These are phyloP conservation scores for Pilasporangium apinafurcum DNA, from an alignment of 352 stramenopile genomes.

Conservation along the genomic window DNA sequence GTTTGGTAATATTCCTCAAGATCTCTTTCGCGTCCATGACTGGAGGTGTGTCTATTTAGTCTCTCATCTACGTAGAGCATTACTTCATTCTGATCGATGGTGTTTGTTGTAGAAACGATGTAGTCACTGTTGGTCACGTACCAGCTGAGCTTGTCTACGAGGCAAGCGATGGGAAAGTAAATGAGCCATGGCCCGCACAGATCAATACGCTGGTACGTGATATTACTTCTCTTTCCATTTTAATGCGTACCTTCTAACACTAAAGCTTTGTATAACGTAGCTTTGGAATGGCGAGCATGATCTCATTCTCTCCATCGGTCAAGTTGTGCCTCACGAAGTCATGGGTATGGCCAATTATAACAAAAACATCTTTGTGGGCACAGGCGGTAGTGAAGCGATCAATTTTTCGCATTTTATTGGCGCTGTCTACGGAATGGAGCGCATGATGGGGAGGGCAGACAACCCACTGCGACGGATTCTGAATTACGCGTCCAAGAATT, in stretches of 20 bases:
- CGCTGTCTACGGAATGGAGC: constrained; percentile 97
- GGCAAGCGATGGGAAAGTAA: constrained; percentile 93
- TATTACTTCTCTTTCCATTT: not conserved
- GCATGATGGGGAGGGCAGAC: constrained; percentile 95
- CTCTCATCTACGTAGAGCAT: not conserved
- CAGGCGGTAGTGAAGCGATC: constrained; percentile 91
- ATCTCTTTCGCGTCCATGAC: constrained; percentile 93
- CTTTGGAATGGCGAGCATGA: constrained; percentile 91
- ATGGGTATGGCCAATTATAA: constrained; percentile 99
- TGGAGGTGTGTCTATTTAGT: constrained; percentile 67
- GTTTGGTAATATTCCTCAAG: constrained; percentile 88
- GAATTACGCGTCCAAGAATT: constrained; percentile 94
- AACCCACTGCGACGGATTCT: constrained; percentile 95
- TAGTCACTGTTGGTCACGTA: constrained; percentile 94
- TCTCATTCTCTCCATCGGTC: constrained; percentile 94
- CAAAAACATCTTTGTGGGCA: constrained; percentile 98
- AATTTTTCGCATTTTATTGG: constrained; percentile 98
- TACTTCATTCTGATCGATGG: not conserved
- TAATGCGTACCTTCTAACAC: not conserved
- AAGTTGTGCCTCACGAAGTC: constrained; percentile 97
- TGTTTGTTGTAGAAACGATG: constrained; percentile 79
- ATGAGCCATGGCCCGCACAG: constrained; percentile 94
- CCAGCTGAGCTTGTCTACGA: constrained; percentile 88
- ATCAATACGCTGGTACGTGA: constrained; percentile 91
- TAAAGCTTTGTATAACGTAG: constrained; percentile 16